A percentile compares a stretch with the other conserved stretches of the same genome.
phyloP scores from a whole-genome alignment of 306 rosid genomes.

The Prosopis cineraria region DNA sequence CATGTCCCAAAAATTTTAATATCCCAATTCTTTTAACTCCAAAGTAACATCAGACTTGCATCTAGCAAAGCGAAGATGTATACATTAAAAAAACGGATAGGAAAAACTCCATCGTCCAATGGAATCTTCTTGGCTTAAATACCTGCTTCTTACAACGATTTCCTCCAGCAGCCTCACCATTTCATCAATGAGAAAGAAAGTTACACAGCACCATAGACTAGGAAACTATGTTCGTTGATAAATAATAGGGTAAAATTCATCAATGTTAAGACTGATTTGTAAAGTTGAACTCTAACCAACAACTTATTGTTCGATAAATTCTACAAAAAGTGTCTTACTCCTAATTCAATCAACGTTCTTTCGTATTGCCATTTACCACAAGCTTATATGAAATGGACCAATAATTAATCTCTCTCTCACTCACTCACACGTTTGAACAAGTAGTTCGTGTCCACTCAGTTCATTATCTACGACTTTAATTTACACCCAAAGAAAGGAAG shows the following conservation, averaged over 20 bases:
- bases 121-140: background rate
- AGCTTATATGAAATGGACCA: background rate
- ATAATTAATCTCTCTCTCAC: background rate
- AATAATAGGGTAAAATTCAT: background rate
- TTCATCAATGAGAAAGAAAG: background rate
- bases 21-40: background rate
- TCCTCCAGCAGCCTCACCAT: background rate
- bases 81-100: background rate
- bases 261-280: background rate
- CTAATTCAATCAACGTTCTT: background rate
- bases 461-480: background rate
- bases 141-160: background rate
- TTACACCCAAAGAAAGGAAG: background rate
- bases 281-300: constrained; percentile 9
- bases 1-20: background rate
- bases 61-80: background rate
- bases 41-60: constrained; percentile 8
- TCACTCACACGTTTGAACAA: background rate
- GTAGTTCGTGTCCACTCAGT: background rate
- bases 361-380: background rate
- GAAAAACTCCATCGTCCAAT: background rate
- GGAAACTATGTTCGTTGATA: constrained; percentile 2
- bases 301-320: background rate
- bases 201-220: background rate
- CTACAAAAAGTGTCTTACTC: background rate